Evolutionary conservation across 306 rosid species (phyloP), one percentile per base, ranked within the genome.

Genomic region (Vigna reflexopilosa): DNA sequence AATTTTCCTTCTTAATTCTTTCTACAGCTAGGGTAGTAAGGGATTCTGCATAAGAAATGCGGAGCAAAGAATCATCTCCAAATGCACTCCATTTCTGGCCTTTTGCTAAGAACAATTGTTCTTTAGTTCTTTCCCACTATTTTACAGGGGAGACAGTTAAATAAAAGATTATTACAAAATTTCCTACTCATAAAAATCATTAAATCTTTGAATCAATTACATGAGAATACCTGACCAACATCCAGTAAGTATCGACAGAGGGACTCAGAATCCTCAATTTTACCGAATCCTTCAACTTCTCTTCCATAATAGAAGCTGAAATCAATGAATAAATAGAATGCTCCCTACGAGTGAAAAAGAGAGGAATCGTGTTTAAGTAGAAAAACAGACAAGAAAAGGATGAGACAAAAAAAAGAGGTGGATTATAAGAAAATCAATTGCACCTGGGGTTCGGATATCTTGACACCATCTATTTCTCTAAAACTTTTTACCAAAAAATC

Each of bases 271-370:
- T 89, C 73, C 72, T 90, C 86, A 67, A 96, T 86, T 83, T 59
- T 78, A 55, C 99, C 99, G 68, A 93, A 96, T 44, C 98, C 99
- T 84, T 91, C 93, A 77, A 64, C 94, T 83, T 87, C 90, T 51
- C 77, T 56, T 85, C 99, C 98, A 76, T 90, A 96, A 86, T 86
- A 96, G 81, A 82, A 76, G 89, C 98, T 96, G 80, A 89, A 73
- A 80, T 96, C 98, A 70, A 93, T 63, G 87, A 96, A 96, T 61
- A 96, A 91, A 87, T 96, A 93, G 83, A 96, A 96, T 71, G 98
- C 99, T 86, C 99, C 99, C 99, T 96, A 85, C 89, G 49, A 69
- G 56, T 13, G 68, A 49, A 70, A 5, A 77, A 65, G 9, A 51
- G 69, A 24, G 28, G 49, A 32, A 44, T 2, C n/a, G 28, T n/a